Base-by-base conservation (phyloP, 176 grass and related monocot genomes). In the Raddia guianensis region DNA sequence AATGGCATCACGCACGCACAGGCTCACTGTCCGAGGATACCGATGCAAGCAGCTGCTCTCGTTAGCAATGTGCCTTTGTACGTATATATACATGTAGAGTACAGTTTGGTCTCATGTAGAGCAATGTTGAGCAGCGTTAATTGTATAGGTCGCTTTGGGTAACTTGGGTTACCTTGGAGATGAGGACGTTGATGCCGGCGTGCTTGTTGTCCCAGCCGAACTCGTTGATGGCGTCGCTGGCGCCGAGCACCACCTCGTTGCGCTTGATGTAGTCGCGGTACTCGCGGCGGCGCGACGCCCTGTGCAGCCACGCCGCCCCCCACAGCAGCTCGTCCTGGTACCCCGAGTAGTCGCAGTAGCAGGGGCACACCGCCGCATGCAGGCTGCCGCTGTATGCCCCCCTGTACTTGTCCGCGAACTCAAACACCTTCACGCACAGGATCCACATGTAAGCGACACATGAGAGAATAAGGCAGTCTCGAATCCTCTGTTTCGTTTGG, bases 161-260 rank as follows among this genome's bases (percentile, higher is more conserved):
- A 40, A 27, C 27, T 27, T 43, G 18, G 1, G 5, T n/a, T 77
- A 97, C 95, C 95, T 98, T 94, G 47, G 92, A 93, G 62, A 95
- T 91, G 52, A 98, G 92, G 55, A 98, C 86, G 85, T 98, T 94
- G 47, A 94, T 98, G 16, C 95, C 95, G 50, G 95, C 95, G 72
- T 98, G 95, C 86, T 98, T 98, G 80, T 98, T 98, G 12, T 98
- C 95, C 95, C 95, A 98, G 0, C 92, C 92, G 50, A 98, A 98
- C 86, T 98, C 95, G 72, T 94, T 94, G 69, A 92, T 88, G 46
- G 82, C 54, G 45, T 91, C 91, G 82, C 83, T 79, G 0, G 95
- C 91, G 18, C 86, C 87, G 5, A 97, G 78, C 75, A 86, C 85
- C 35, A 94, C 91, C 85, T 97, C 95, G 75, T 97, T 97, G 19